Percentiles rank a stretch among this genome's conserved stretches.
These are phyloP conservation scores for Chaetomium olivaceum DNA, from an alignment of 2,329 filamentous ascomycete species.

Conservation along the genomic window DNA sequence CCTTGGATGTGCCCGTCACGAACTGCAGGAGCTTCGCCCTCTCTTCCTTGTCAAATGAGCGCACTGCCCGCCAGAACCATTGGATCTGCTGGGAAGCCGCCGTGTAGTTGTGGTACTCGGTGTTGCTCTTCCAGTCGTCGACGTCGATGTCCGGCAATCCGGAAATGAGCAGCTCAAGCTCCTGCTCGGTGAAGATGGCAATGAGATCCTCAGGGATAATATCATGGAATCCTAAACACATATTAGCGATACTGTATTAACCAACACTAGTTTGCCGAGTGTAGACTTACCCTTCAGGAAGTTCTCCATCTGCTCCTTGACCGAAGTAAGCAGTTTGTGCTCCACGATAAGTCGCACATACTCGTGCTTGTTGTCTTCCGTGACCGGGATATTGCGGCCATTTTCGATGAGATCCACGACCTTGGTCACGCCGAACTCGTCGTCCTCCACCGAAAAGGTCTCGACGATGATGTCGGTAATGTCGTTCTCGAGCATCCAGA, in stretches of 20 bases:
- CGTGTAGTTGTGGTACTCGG: slow-evolving; percentile 97
- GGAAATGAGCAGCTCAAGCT: slow-evolving; percentile 93
- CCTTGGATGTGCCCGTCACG: slow-evolving; percentile 97
- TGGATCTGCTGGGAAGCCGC: slow-evolving; percentile 94
- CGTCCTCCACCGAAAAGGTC: slow-evolving; percentile 90
- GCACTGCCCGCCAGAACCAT: slow-evolving; percentile 98
- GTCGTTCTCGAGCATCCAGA: slow-evolving; percentile 98
- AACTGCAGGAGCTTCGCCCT: slow-evolving; percentile 96
- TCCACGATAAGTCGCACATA: slow-evolving; percentile 94
- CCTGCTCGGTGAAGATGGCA: slow-evolving; percentile 97
- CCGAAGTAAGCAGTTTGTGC: slow-evolving; percentile 86
- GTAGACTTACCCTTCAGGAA: slow-evolving; percentile 75
- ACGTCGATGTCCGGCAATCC: slow-evolving; percentile 96
- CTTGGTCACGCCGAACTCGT: slow-evolving; percentile 87
- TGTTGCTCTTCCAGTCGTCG: slow-evolving; percentile 99
- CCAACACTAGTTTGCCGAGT: neutral
- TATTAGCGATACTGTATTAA: slow-evolving; percentile 24
- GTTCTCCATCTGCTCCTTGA: slow-evolving; percentile 89
- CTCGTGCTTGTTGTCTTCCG: slow-evolving; percentile 97
- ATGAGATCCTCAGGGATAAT: slow-evolving; percentile 94
- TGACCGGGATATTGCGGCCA: slow-evolving; percentile 89
- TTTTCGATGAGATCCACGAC: slow-evolving; percentile 84
- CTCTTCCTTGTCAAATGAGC: slow-evolving; percentile 98
- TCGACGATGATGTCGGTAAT: slow-evolving; percentile 98
- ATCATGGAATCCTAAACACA: slow-evolving; percentile 78